Conservation (phyloP, 2,329 filamentous ascomycete genomes). For the Curvularia sp. region DNA sequence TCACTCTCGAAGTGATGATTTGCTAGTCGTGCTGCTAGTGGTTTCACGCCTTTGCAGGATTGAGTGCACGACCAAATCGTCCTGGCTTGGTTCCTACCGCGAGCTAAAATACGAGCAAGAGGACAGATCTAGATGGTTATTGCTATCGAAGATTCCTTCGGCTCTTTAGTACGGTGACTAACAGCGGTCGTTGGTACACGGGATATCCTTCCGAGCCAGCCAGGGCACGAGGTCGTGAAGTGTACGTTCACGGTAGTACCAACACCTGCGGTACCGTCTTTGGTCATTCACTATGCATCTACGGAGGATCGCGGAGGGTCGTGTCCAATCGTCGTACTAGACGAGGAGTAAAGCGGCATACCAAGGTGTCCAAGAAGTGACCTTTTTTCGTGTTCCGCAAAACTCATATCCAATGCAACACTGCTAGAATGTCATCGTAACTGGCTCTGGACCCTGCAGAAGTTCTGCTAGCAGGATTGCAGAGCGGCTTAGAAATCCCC, state of each 20-base stretch:
- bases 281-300: background rate
- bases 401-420: background rate
- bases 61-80: background rate
- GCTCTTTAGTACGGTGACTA: background rate
- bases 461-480: background rate
- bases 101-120: background rate
- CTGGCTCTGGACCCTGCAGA: background rate
- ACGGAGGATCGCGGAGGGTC: background rate
- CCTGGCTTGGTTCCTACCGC: background rate
- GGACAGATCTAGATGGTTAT: background rate
- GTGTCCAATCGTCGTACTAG: background rate
- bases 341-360: background rate
- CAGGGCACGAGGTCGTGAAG: too few species aligned
- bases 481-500: background rate
- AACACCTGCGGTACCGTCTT: background rate
- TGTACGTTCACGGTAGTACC: background rate
- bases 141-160: background rate
- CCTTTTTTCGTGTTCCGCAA: background rate
- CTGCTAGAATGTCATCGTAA: background rate
- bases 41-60: background rate
- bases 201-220: background rate
- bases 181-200: background rate
- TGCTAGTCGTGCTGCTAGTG: background rate
- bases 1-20: background rate
- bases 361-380: background rate